Conservation (phyloP, 805 yeast genomes). For the Kuraishia floccosa region DNA sequence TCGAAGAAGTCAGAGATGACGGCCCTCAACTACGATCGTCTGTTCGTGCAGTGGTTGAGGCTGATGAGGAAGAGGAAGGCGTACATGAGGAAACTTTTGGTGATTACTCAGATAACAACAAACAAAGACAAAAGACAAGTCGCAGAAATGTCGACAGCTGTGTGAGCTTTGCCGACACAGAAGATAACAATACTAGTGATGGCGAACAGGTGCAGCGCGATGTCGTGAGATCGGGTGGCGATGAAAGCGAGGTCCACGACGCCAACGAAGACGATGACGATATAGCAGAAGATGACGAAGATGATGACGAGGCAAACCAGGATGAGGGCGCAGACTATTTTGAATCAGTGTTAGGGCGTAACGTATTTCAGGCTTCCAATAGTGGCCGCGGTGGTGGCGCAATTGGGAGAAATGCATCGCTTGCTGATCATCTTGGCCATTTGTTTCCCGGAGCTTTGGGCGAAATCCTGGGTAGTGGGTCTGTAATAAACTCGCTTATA, state of each 20-base stretch:
- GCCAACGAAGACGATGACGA: conserved; percentile 5
- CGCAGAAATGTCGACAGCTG: too few relatives aligned
- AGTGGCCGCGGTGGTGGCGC: conserved; percentile 4
- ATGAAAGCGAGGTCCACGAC: conserved; percentile 3
- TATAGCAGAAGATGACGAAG: conserved; percentile 10
- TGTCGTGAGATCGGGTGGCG: background rate
- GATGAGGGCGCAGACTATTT: conserved; percentile 6
- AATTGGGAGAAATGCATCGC: conserved; percentile 3
- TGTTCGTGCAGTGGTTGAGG: too few relatives aligned
- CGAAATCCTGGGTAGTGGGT: conserved; percentile 8
- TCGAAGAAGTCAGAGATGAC: too few relatives aligned
- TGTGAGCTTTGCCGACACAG: too few relatives aligned
- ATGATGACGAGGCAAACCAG: conserved; percentile 5
- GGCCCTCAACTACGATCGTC: too few relatives aligned
- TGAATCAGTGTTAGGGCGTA: too few relatives aligned
- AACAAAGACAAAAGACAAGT: too few relatives aligned
- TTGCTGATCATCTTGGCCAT: conserved; percentile 10
- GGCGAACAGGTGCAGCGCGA: conserved; percentile 3
- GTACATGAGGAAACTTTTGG: too few relatives aligned
- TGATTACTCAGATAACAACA: too few relatives aligned
- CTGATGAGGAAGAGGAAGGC: too few relatives aligned
- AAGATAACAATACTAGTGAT: too few relatives aligned
- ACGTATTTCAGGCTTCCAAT: background rate
- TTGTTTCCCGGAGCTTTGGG: conserved; percentile 9
- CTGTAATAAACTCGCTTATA: conserved; percentile 16